These are phyloP conservation scores for Mariannaea elegans DNA, from an alignment of 2,329 filamentous ascomycete species.

Conservation along the genomic window DNA sequence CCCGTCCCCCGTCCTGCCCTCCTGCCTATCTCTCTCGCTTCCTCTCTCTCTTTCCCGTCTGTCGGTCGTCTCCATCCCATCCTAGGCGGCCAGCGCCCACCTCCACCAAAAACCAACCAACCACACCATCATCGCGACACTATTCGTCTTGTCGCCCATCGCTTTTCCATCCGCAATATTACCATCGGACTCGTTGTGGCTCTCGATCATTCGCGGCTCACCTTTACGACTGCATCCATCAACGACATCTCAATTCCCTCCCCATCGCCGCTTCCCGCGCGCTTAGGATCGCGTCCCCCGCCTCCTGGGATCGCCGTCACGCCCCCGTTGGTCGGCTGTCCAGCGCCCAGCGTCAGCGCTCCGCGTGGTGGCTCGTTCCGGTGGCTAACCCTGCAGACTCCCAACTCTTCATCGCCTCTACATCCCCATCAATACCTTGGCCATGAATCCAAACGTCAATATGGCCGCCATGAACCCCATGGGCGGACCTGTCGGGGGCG, in stretches of 20 bases:
- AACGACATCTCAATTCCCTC: slow-evolving; percentile 26
- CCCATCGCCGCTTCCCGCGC: slow-evolving; percentile 35
- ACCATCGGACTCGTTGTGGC: slow-evolving; percentile 10
- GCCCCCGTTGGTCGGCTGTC: slow-evolving; percentile 46
- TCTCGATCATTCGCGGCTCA: slow-evolving; percentile 1
- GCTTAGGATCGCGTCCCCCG: slow-evolving; percentile 41
- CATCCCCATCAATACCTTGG: slow-evolving; percentile 37
- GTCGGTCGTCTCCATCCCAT: slow-evolving; percentile 25
- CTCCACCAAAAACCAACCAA: slow-evolving; percentile 27
- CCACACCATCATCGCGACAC: slow-evolving; percentile 27
- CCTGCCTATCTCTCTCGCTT: slow-evolving; percentile 18
- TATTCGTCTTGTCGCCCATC: slow-evolving; percentile 21
- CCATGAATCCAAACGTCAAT: slow-evolving; percentile 68
- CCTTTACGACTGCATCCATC: slow-evolving; percentile 5
- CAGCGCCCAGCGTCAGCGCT: slow-evolving; percentile 37
- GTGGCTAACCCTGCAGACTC: slow-evolving; percentile 45
- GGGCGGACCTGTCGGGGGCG: slow-evolving; percentile 71
- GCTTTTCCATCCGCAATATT: slow-evolving; percentile 11
- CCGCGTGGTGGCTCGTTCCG: slow-evolving; percentile 45
- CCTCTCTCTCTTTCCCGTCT: slow-evolving; percentile 24
- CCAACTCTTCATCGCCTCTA: slow-evolving; percentile 33
- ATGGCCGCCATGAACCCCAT: slow-evolving; percentile 77
- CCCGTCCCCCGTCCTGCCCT: slow-evolving; percentile 11
- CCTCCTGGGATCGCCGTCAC: slow-evolving; percentile 42
- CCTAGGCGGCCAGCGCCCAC: slow-evolving; percentile 24